Evolutionary conservation across 2,329 filamentous ascomycete species (phyloP).

Genomic region (Colletotrichum godetiae): DNA sequence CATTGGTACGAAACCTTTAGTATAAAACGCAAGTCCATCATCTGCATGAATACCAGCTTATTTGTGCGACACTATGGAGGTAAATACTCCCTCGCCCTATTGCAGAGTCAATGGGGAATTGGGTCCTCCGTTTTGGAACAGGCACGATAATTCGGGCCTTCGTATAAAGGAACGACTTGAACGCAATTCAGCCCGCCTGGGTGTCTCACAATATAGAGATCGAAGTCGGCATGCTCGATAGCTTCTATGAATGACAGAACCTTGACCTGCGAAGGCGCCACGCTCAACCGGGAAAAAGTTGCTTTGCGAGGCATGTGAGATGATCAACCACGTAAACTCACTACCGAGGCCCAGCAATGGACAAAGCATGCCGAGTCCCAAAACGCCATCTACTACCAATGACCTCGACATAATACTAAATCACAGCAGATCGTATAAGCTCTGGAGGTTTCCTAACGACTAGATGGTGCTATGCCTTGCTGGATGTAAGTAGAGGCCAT

Average conservation of each 20-base stretch:
- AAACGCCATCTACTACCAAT: slow-evolving; percentile 44
- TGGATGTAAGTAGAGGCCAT: slow-evolving; percentile 41
- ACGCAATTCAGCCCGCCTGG: slow-evolving; percentile 71
- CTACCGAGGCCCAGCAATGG: slow-evolving; percentile 43
- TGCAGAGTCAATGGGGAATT: not conserved
- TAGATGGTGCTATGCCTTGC: slow-evolving; percentile 42
- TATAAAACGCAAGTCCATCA: slow-evolving; percentile 48
- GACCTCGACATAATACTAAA: slow-evolving; percentile 42
- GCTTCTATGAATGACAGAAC: slow-evolving; percentile 49
- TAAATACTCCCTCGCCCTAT: not conserved
- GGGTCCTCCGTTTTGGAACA: slow-evolving; percentile 50
- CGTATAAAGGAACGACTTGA: slow-evolving; percentile 74
- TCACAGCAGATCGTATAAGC: slow-evolving; percentile 35
- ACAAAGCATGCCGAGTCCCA: slow-evolving; percentile 50
- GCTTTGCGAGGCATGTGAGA: slow-evolving; percentile 43
- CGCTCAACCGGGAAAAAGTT: slow-evolving; percentile 47
- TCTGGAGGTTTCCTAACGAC: slow-evolving; percentile 37
- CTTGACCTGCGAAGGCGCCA: slow-evolving; percentile 42
- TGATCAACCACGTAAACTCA: slow-evolving; percentile 50
- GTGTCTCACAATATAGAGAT: slow-evolving; percentile 81
- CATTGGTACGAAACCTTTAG: slow-evolving; percentile 48
- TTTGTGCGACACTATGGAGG: not conserved
- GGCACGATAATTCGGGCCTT: slow-evolving; percentile 70
- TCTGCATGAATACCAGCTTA: slow-evolving; percentile 46
- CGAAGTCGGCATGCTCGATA: slow-evolving; percentile 73